These are phyloP conservation scores for Daldinia sp. DNA, from an alignment of 2,329 filamentous ascomycete species.

Conservation along the genomic window DNA sequence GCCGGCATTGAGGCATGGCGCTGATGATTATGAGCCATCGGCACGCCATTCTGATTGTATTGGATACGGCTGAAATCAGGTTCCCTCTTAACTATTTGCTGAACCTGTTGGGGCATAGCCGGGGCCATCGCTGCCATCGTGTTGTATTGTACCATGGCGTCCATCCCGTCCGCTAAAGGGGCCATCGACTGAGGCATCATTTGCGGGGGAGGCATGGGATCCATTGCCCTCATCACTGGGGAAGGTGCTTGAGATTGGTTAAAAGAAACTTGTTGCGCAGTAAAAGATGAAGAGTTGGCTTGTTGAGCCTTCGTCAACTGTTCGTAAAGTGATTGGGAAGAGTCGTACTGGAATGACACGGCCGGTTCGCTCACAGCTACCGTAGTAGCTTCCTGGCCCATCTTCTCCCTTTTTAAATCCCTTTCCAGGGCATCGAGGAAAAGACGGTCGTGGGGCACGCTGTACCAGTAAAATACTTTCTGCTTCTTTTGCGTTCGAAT, in stretches of 20 bases:
- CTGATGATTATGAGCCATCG: slow-evolving; percentile 83
- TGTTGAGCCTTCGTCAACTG: slow-evolving; percentile 99
- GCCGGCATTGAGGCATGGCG: slow-evolving; percentile 98
- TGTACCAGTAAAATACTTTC: slow-evolving; percentile 99
- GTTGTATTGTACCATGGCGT: slow-evolving; percentile 75
- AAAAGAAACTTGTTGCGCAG: slow-evolving; percentile 74
- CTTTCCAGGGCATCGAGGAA: slow-evolving; percentile 98
- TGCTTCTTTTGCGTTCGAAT: slow-evolving; percentile 99
- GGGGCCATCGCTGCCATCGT: slow-evolving; percentile 75
- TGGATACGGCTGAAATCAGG: slow-evolving; percentile 82
- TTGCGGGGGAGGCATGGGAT: slow-evolving; percentile 91
- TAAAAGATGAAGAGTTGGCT: slow-evolving; percentile 97
- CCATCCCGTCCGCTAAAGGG: slow-evolving; percentile 70
- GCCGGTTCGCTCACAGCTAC: slow-evolving; percentile 97
- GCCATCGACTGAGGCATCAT: slow-evolving; percentile 73
- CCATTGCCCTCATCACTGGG: slow-evolving; percentile 87
- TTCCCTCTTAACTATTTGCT: slow-evolving; percentile 82
- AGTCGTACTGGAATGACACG: slow-evolving; percentile 98
- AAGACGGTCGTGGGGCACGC: slow-evolving; percentile 94
- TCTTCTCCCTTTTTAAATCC: slow-evolving; percentile 98
- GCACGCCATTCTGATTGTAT: slow-evolving; percentile 92
- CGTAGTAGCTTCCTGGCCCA: slow-evolving; percentile 95
- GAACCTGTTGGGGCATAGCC: slow-evolving; percentile 68
- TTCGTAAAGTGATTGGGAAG: slow-evolving; percentile 97
- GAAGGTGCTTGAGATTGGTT: slow-evolving; percentile 83